Evolutionary conservation across 2,329 filamentous ascomycete genomes (phyloP), one percentile per base, ranked within the genome.

Genomic region (Xylogone sp.): DNA sequence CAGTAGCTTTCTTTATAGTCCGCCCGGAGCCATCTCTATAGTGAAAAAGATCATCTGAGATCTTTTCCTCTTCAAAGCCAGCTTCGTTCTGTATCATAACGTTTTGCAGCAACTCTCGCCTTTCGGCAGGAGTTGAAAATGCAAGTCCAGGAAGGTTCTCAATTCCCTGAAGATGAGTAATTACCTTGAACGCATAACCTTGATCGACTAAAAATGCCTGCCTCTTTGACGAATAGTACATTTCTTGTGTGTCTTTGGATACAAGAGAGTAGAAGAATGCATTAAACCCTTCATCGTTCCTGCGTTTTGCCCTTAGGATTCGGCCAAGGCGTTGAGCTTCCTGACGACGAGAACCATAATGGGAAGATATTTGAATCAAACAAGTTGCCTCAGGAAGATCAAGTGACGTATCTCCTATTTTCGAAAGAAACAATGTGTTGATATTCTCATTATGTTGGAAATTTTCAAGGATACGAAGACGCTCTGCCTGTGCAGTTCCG

Each of bases 261-360:
- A 99, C 94, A 1, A 99, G 80, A 0, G 90, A 96, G 72, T 99
- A 99, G 75, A 99, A 99, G 70, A 97, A 99, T 0, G 94, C 94
- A 66, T 99, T 99, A 71, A 99, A 99, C 7, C 94, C 94, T 68
- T 97, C 94, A 61, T 99, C 94, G 62, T 97, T 97, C 67, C 94
- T 82, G 18, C 94, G 84, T 72, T 99, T 99, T 13, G 94, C 94
- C 71, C 94, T 83, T 2, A 99, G 81, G 62, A 99, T 97, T 48
- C 94, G 87, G 3, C 94, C 94, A 0, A 97, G 77, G 2, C 94
- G 84, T 68, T 97, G 94, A 0, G 94, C 94, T 73, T 99, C 94
- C 69, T 97, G 94, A 73, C 94, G 87, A 60, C 94, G 90, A 9
- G 93, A 97, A 56, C 94, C 94, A 64, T 97, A 99, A 66, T 99